Conservation (phyloP, 164 flowering plant genomes). For the Houttuynia cordata region DNA sequence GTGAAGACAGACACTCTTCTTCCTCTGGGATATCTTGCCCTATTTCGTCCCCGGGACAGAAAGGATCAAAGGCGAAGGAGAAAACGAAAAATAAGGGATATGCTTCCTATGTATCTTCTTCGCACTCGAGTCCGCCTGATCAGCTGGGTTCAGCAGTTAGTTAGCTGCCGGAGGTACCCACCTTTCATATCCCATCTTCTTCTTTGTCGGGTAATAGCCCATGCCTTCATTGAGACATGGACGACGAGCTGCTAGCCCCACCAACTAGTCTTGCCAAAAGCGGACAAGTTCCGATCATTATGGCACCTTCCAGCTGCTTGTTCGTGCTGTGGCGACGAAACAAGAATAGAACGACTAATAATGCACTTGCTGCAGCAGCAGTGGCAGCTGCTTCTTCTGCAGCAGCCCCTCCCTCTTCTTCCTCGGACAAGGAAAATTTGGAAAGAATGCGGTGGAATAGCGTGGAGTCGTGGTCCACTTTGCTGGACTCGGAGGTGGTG, state of each 20-base stretch:
- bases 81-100: too few relatives aligned
- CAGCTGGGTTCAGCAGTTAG: too few relatives aligned
- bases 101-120: too few relatives aligned
- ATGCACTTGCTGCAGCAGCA: too few relatives aligned
- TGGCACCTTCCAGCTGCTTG: conserved; percentile 43
- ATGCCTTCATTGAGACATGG: neutral
- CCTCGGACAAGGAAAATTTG: conserved; percentile 40
- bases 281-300: conserved; percentile 6
- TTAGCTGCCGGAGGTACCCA: neutral
- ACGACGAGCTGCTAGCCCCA: neutral
- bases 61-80: too few relatives aligned
- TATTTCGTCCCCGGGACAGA: too few relatives aligned
- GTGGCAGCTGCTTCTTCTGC: conserved; percentile 21
- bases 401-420: conserved; percentile 14
- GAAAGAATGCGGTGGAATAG: conserved; percentile 80
- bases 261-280: neutral
- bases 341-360: conserved; percentile 20
- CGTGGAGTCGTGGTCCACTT: conserved; percentile 94
- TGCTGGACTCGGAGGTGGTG: conserved; percentile 64
- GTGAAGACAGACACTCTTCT: too few relatives aligned
- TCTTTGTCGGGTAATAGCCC: neutral
- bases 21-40: too few relatives aligned
- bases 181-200: neutral
- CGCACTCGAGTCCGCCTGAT: too few relatives aligned
- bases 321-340: conserved; percentile 31